phyloP scores from a whole-genome alignment of 352 stramenopile species.

The Blastocystis sp. region DNA sequence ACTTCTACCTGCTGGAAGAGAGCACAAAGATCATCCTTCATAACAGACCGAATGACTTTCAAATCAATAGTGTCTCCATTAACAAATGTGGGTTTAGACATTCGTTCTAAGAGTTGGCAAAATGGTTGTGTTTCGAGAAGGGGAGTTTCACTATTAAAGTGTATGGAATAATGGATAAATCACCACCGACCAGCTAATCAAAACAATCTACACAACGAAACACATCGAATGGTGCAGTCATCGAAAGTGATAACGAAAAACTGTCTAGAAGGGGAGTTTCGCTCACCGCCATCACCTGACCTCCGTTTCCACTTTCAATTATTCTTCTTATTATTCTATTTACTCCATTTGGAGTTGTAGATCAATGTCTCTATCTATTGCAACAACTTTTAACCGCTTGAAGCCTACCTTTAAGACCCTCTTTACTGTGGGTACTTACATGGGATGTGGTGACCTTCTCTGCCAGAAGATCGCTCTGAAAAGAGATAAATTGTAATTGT shows the following conservation, averaged over 20 bases:
- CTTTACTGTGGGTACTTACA: slow-evolving; percentile 45
- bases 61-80: slow-evolving; percentile 43
- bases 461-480: slow-evolving; percentile 57
- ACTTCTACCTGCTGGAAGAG: not conserved
- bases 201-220: not conserved
- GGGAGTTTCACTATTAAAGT: slow-evolving; percentile 6
- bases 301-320: not conserved
- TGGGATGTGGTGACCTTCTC: slow-evolving; percentile 55
- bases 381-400: not conserved
- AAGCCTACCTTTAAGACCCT: slow-evolving; percentile 6
- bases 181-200: not conserved
- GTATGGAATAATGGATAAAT: not conserved
- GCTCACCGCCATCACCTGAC: not conserved
- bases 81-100: not conserved
- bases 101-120: not conserved
- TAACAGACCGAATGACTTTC: not conserved
- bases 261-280: not conserved
- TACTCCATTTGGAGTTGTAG: slow-evolving; percentile 61
- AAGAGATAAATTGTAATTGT: slow-evolving; percentile 46
- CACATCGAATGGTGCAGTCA: not conserved
- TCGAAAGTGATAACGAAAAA: not conserved
- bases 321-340: slow-evolving; percentile 40
- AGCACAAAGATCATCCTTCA: not conserved
- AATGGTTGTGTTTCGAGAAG: not conserved
- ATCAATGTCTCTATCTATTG: slow-evolving; percentile 46